These are phyloP conservation scores for Daldinia sp. DNA, from an alignment of 2,329 filamentous ascomycete genomes.

Conservation along the genomic window DNA sequence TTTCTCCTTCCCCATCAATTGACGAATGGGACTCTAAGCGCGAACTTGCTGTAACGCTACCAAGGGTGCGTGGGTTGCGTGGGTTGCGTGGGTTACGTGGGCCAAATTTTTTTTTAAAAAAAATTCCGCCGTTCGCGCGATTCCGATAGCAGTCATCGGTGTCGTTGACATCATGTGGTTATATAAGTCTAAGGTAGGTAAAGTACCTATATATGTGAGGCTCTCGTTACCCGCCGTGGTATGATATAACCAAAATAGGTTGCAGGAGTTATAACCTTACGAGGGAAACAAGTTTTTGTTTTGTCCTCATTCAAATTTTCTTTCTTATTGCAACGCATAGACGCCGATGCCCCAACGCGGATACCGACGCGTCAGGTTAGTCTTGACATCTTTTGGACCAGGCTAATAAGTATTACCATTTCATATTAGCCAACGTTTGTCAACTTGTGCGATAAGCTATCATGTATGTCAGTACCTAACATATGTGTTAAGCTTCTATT, in stretches of 20 bases:
- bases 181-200: not conserved
- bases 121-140: slow-evolving; percentile 16
- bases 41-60: slow-evolving; percentile 25
- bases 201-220: slow-evolving; percentile 20
- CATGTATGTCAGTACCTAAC: not conserved
- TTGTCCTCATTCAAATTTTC: not conserved
- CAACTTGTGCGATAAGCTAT: slow-evolving; percentile 12
- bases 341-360: not conserved
- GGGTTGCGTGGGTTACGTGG: slow-evolving; percentile 17
- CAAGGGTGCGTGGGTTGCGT: slow-evolving; percentile 10
- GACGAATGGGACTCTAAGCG: slow-evolving; percentile 29
- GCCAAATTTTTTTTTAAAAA: slow-evolving; percentile 24
- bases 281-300: not conserved
- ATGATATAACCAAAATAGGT: slow-evolving; percentile 9
- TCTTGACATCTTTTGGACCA: not conserved
- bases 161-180: slow-evolving; percentile 27
- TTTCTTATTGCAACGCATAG: not conserved
- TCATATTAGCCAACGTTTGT: slow-evolving; percentile 25
- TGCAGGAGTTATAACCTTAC: not conserved
- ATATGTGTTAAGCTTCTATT: slow-evolving; percentile 12
- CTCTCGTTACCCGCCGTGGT: slow-evolving; percentile 24
- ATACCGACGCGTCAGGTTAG: slow-evolving; percentile 8
- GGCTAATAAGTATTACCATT: slow-evolving; percentile 20
- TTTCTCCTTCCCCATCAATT: slow-evolving; percentile 19
- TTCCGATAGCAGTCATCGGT: slow-evolving; percentile 9